Evolutionary conservation across 768 basidiomycete species (phyloP).

Genomic region (Pseudohyphozyma bogoriensis): DNA sequence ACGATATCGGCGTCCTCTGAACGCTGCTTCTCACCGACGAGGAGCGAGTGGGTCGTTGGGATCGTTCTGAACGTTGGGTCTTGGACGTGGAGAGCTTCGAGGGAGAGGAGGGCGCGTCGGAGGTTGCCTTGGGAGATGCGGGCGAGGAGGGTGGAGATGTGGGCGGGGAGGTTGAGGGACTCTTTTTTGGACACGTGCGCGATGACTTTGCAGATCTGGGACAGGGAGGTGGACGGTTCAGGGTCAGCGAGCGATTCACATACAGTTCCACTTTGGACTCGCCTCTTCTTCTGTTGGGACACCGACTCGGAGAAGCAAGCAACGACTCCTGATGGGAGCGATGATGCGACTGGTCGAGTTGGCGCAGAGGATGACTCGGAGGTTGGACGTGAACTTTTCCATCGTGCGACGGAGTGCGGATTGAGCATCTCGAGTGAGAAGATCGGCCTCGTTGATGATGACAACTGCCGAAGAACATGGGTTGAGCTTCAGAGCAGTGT

Average conservation of each 20-base stretch:
- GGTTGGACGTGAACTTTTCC: constrained; percentile 98
- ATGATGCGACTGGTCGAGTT: constrained; percentile 92
- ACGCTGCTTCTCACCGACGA: constrained; percentile 14
- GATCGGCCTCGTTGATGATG: constrained; percentile 94
- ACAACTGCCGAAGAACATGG: constrained; percentile 57
- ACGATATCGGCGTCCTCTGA: constrained; percentile 26
- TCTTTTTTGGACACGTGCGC: constrained; percentile 68
- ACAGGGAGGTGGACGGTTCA: too few relatives aligned
- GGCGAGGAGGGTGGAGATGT: constrained; percentile 64
- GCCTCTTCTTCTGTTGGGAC: constrained; percentile 75
- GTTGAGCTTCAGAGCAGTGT: background rate
- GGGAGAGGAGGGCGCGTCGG: constrained; percentile 83
- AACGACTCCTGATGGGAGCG: constrained; percentile 91
- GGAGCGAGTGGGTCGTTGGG: constrained; percentile 21
- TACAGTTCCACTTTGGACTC: constrained; percentile 14
- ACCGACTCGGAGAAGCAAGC: constrained; percentile 83
- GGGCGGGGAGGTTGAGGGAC: constrained; percentile 66
- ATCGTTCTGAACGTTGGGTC: constrained; percentile 36
- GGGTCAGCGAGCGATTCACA: constrained; percentile 2
- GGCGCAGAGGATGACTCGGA: constrained; percentile 92
- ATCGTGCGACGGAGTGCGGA: constrained; percentile 92
- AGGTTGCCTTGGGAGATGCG: constrained; percentile 78
- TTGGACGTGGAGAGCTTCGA: constrained; percentile 96
- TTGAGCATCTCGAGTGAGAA: constrained; percentile 88
- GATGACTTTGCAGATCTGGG: constrained; percentile 70